Evolutionary conservation across 2,329 filamentous ascomycete genomes (phyloP), one percentile per base, ranked within the genome.

Genomic region (Talaromyces sp.): DNA sequence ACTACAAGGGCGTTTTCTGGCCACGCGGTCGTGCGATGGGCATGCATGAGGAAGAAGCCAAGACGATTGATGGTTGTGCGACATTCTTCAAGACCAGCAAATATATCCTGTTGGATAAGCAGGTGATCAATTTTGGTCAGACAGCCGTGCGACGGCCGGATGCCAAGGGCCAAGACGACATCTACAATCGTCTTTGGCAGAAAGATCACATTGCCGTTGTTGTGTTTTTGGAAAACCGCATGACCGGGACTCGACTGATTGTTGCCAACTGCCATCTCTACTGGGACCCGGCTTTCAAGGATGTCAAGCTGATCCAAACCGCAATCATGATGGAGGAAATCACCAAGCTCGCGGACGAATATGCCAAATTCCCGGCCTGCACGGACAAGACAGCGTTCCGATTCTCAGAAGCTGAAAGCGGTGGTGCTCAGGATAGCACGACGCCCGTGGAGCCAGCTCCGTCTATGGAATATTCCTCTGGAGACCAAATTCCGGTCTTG

Each of bases 131-230:
- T 75, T 96, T 97, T 73, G 89, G 90, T 42, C 89, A 91, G 63
- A 91, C 92, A 61, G 94, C 94, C 66, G 96, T 99, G 76, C 95
- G 96, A 73, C 85, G 95, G 66, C 91, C 93, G 2, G 95, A 98
- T 73, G 96, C 97, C 87, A 98, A 98, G 79, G 91, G 93, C 61
- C 92, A 96, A 70, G 91, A 96, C 72, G 95, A 99, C 70, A 94
- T 98, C 61, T 98, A 96, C 83, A 99, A 99, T 75, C 90, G 95
- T 31, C 90, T 99, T 64, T 98, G 97, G 95, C 93, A 94, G 64
- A 92, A 95, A 78, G 95, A 99, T 81, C 94, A 98, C 73, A 96
- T 99, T 75, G 95, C 90, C 16, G 89, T 96, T 55, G 86, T 96
- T 55, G 87, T 90, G 61, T 96, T 98, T 80, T 86, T 99, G 65